These are phyloP conservation scores for Scopulariopsis brevicaulis DNA, from an alignment of 2,329 filamentous ascomycete species.

Conservation along the genomic window DNA sequence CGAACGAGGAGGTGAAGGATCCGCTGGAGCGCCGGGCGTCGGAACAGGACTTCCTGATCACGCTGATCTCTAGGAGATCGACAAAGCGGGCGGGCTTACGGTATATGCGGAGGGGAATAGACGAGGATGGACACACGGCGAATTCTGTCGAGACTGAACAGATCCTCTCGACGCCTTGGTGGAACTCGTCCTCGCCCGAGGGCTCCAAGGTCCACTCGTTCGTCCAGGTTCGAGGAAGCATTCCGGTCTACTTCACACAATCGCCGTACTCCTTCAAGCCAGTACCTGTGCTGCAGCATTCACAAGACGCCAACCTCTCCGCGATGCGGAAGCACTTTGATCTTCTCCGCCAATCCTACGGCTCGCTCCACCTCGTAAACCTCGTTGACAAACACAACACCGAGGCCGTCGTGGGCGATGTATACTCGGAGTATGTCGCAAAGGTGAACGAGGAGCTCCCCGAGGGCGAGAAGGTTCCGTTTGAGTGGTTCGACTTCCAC, in stretches of 20 bases:
- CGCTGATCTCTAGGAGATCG: conserved; percentile 81
- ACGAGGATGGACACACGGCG: conserved; percentile 79
- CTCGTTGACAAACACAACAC: conserved; percentile 82
- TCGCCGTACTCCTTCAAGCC: conserved; percentile 91
- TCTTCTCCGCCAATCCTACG: conserved; percentile 58
- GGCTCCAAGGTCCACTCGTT: conserved; percentile 63
- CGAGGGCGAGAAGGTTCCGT: conserved; percentile 41
- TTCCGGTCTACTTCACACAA: conserved; percentile 91
- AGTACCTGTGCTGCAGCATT: conserved; percentile 70
- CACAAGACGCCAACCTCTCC: conserved; percentile 61
- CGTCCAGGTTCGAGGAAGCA: conserved; percentile 78
- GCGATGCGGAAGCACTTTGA: conserved; percentile 76
- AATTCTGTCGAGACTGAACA: conserved; percentile 95
- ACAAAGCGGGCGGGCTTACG: conserved; percentile 76
- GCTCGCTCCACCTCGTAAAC: conserved; percentile 65
- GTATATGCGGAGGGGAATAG: conserved; percentile 81
- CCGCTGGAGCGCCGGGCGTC: conserved; percentile 12
- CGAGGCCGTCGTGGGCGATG: conserved; percentile 67
- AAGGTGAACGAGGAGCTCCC: conserved; percentile 52
- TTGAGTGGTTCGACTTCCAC: conserved; percentile 98
- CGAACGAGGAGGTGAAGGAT: conserved; percentile 11
- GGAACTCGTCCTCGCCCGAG: conserved; percentile 33
- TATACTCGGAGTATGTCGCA: conserved; percentile 60
- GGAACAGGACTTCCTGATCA: conserved; percentile 62
- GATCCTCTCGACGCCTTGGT: conserved; percentile 63